These are phyloP conservation scores for Malus sieversii DNA, from an alignment of 306 rosid genomes.

Conservation along the genomic window DNA sequence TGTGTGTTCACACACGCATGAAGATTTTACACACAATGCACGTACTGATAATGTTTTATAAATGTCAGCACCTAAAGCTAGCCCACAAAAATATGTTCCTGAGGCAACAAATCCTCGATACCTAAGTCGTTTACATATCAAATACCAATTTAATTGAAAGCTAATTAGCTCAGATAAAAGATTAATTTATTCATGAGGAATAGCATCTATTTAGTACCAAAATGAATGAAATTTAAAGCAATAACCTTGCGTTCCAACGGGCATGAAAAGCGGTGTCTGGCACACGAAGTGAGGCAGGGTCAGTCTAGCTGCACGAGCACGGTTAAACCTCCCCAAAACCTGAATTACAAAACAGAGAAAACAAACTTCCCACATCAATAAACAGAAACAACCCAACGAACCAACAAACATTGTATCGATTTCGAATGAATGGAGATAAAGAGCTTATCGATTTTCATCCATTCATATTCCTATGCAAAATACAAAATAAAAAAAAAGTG, in stretches of 20 bases:
- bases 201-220: not conserved
- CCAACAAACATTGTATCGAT: not conserved
- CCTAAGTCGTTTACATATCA: not conserved
- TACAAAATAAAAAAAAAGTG: not conserved
- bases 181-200: not conserved
- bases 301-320: constrained; percentile 82
- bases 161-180: not conserved
- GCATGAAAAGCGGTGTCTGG: constrained; percentile 95
- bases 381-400: not conserved
- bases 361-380: not conserved
- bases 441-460: not conserved
- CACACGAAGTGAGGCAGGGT: constrained; percentile 72
- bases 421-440: not conserved
- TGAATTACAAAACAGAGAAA: constrained; percentile 5
- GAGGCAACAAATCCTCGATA: not conserved
- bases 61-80: not conserved
- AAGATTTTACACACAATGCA: not conserved
- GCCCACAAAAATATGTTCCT: not conserved
- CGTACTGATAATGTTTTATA: not conserved
- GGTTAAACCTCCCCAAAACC: constrained; percentile 84
- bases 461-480: not conserved
- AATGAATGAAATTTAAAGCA: constrained; percentile 1
- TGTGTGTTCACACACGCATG: not conserved
- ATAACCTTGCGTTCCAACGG: constrained; percentile 93
- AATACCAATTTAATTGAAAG: not conserved